phyloP scores from a whole-genome alignment of 441 rosid species.

The Mallotus japonicus region DNA sequence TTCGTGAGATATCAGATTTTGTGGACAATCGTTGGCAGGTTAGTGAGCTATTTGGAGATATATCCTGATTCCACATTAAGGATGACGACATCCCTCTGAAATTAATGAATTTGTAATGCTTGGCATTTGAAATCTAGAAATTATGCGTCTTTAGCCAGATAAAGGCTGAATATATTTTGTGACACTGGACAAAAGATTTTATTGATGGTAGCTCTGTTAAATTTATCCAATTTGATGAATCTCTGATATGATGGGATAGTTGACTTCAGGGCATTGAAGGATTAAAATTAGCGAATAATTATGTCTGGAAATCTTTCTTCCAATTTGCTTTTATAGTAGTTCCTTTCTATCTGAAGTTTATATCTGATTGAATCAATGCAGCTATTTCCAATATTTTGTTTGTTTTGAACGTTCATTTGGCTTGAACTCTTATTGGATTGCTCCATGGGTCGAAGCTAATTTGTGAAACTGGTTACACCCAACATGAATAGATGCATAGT shows the following conservation, averaged over 20 bases:
- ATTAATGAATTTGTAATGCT: not conserved
- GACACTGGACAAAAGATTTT: no score
- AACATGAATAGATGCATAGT: not conserved
- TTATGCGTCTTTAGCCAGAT: not conserved
- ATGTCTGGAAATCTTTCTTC: no score
- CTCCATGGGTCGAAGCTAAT: not conserved
- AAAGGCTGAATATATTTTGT: not conserved
- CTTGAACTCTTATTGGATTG: not conserved
- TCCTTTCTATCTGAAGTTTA: not conserved
- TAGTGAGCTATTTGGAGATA: slow-evolving; percentile 22
- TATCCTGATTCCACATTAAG: not conserved
- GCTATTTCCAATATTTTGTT: not conserved
- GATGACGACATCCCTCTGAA: not conserved
- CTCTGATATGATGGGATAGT: not conserved
- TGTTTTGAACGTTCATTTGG: not conserved
- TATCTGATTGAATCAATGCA: not conserved
- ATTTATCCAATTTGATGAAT: not conserved
- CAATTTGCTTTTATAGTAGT: not conserved
- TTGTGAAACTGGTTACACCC: not conserved
- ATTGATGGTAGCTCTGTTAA: not conserved
- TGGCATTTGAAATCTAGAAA: not conserved
- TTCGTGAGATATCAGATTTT: slow-evolving; percentile 82
- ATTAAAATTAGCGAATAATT: not conserved
- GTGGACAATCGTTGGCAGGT: slow-evolving; percentile 92
- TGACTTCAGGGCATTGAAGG: no score